Conservation (phyloP, 2,329 filamentous ascomycete genomes). For the Aureobasidium sp. region DNA sequence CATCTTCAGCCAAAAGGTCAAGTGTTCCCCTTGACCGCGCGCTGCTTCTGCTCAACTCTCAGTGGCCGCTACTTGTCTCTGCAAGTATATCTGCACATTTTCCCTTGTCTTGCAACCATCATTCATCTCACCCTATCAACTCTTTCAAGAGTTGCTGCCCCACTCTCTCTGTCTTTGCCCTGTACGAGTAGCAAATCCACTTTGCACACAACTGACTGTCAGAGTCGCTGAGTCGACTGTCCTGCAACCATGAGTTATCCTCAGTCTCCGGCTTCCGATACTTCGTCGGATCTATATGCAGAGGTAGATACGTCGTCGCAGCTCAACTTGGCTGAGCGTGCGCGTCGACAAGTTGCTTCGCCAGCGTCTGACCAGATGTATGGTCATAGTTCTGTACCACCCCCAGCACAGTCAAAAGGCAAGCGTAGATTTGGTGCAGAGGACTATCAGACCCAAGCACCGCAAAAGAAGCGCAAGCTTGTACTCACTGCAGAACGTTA, state of each 20-base stretch:
- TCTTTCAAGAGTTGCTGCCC: not conserved
- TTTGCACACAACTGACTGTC: not conserved
- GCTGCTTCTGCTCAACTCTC: slow-evolving; percentile 2
- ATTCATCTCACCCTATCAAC: not conserved
- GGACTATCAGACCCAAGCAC: not conserved
- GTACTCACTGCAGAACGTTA: slow-evolving; percentile 3
- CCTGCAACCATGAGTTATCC: not conserved
- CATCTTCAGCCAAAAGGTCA: not conserved
- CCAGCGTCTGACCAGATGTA: not conserved
- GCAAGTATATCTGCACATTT: not conserved
- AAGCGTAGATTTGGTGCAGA: slow-evolving; percentile 10
- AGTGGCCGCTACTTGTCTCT: slow-evolving; percentile 1
- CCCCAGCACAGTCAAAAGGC: not conserved
- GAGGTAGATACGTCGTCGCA: slow-evolving; percentile 8
- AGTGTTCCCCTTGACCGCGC: not conserved
- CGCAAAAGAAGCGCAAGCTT: slow-evolving; percentile 2
- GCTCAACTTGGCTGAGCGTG: not conserved
- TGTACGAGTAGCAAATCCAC: not conserved
- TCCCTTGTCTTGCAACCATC: not conserved
- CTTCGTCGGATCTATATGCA: slow-evolving; percentile 11
- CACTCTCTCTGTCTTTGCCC: not conserved
- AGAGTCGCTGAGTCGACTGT: not conserved
- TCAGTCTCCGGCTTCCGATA: slow-evolving; percentile 5
- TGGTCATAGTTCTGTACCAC: not conserved
- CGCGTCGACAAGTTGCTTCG: not conserved